A percentile compares a stretch with the other conserved stretches of the same genome.
These are phyloP conservation scores for Zoysia matrella DNA, from an alignment of 202 grass and related monocot species.

Conservation along the genomic window DNA sequence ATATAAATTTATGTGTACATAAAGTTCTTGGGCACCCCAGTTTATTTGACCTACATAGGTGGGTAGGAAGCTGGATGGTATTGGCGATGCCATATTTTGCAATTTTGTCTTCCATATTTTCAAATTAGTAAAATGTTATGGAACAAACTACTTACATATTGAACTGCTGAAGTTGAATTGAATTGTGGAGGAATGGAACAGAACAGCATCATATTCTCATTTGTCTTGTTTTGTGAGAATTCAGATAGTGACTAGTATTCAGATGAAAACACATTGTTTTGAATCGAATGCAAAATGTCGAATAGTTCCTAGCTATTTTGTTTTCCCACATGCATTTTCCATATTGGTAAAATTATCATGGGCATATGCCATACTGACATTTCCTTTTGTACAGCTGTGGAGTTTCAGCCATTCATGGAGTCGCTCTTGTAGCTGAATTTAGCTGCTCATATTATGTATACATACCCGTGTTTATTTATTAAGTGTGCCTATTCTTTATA, in stretches of 20 bases:
- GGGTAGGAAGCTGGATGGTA: neutral
- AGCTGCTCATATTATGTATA: neutral
- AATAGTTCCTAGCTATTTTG: too few species aligned
- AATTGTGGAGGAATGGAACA: neutral
- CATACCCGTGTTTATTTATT: neutral
- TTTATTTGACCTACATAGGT: too few species aligned
- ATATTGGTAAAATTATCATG: neutral
- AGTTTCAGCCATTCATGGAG: slow-evolving; percentile 71
- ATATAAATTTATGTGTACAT: too few species aligned
- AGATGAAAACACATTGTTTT: neutral
- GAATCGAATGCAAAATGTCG: too few species aligned
- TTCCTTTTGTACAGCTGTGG: slow-evolving; percentile 68
- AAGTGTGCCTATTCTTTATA: neutral
- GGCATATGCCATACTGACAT: slow-evolving; percentile 11
- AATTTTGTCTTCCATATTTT: too few species aligned
- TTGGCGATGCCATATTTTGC: too few species aligned
- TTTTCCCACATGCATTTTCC: neutral
- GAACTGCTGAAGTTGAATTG: neutral
- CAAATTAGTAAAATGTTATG: neutral
- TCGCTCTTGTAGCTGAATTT: slow-evolving; percentile 35
- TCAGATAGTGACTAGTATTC: neutral
- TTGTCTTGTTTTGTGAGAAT: neutral
- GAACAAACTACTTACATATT: neutral
- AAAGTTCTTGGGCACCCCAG: too few species aligned
- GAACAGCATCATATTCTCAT: neutral